A percentile compares a stretch with the other conserved stretches of the same genome.
Conservation (phyloP, 345 rosid genomes). For the Salix suchowensis region DNA sequence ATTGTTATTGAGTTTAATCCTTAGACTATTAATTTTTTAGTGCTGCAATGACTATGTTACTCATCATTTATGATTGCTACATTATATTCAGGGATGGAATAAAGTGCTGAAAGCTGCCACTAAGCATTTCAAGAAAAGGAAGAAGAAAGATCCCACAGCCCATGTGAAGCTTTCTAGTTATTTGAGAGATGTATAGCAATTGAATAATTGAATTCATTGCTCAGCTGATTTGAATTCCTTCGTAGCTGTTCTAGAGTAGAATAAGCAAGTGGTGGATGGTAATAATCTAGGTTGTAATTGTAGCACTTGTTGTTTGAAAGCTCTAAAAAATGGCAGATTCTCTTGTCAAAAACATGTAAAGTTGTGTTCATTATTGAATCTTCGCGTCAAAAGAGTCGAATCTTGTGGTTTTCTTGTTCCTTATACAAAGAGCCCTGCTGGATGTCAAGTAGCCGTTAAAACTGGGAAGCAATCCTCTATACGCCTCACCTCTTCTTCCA, state of each 20-base stretch:
- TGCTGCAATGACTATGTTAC: not conserved
- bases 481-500: too few species aligned
- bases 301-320: not conserved
- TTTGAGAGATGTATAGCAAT: conserved; percentile 14
- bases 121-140: conserved; percentile 65
- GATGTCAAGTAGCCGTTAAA: too few species aligned
- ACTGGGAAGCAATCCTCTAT: too few species aligned
- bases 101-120: conserved; percentile 68
- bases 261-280: not conserved
- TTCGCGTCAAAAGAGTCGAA: too few species aligned
- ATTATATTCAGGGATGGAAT: conserved; percentile 53
- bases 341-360: not conserved
- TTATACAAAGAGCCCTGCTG: too few species aligned
- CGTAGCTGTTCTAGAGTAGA: not conserved
- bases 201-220: not conserved
- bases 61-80: not conserved
- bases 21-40: not conserved
- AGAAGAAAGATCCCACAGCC: conserved; percentile 26
- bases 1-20: not conserved
- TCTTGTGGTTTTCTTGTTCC: too few species aligned
- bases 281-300: not conserved
- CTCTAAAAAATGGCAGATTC: not conserved
- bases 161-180: conserved; percentile 40
- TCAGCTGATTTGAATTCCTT: not conserved
- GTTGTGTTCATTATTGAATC: too few species aligned